A percentile compares a stretch with the other conserved stretches of the same genome.
These are phyloP conservation scores for Penicillium paradoxum DNA, from an alignment of 495 filamentous ascomycete genomes.

Conservation along the genomic window DNA sequence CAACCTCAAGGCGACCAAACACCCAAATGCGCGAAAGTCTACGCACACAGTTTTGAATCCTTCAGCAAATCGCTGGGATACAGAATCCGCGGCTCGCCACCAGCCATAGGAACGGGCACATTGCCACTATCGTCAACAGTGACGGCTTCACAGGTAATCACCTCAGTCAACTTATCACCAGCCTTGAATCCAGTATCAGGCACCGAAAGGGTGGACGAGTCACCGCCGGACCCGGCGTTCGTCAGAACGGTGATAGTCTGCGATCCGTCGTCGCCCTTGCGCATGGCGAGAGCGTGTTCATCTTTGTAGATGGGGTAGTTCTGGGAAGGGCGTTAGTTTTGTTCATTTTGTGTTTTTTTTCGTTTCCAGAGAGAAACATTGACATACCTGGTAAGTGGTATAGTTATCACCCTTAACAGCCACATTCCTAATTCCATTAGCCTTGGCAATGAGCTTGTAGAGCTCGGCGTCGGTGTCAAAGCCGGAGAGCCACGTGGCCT, in stretches of 20 bases:
- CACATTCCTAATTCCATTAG: constrained; percentile 57
- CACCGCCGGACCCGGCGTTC: constrained; percentile 49
- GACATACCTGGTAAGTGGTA: constrained; percentile 40
- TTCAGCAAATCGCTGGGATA: constrained; percentile 18
- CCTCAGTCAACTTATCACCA: constrained; percentile 36
- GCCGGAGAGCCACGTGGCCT: constrained; percentile 66
- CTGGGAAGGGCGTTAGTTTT: too few relatives aligned
- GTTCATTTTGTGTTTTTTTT: neutral
- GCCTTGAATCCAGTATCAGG: constrained; percentile 33
- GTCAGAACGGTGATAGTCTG: constrained; percentile 58
- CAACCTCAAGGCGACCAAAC: too few relatives aligned
- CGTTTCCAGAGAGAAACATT: neutral
- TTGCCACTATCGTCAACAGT: constrained; percentile 33
- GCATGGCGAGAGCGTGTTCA: constrained; percentile 53
- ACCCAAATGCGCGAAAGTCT: too few relatives aligned
- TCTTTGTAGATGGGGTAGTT: constrained; percentile 54
- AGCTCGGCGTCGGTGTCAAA: constrained; percentile 58
- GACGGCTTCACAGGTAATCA: constrained; percentile 38
- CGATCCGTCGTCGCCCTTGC: constrained; percentile 53
- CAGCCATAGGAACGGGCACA: constrained; percentile 33
- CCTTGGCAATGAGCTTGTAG: constrained; percentile 54
- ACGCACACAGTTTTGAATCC: neutral
- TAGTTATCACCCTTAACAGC: constrained; percentile 44
- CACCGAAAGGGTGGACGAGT: constrained; percentile 44
- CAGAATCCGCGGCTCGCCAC: constrained; percentile 27